Conservation (phyloP, 805 yeast genomes). For the Middelhovenomyces tepae region DNA sequence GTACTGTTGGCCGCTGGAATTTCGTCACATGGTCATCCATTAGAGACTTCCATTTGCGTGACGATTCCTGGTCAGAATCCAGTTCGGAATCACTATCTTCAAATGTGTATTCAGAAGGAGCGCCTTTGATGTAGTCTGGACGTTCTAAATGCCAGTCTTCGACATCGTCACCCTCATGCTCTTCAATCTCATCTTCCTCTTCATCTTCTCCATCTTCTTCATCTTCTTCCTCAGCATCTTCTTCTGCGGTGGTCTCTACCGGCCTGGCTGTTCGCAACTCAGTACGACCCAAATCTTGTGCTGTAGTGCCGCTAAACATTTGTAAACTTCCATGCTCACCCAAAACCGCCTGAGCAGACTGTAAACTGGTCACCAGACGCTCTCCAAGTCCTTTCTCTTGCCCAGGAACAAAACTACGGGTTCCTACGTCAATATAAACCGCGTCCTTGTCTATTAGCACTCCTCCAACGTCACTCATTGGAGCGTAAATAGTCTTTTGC, state of each 20-base stretch:
- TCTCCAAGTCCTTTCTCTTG: conserved; percentile 79
- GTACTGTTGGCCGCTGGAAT: conserved; percentile 42
- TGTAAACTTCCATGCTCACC: conserved; percentile 52
- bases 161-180: conserved; percentile 20
- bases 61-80: conserved; percentile 33
- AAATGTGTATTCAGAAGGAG: conserved; percentile 40
- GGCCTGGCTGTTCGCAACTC: conserved; percentile 51
- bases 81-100: conserved; percentile 35
- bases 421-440: conserved; percentile 80
- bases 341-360: conserved; percentile 54
- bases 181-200: conserved; percentile 15
- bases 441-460: conserved; percentile 95
- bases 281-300: too few relatives aligned
- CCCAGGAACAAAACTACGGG: conserved; percentile 46
- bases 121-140: too few relatives aligned
- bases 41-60: conserved; percentile 25
- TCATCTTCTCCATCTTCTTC: conserved; percentile 19
- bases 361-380: conserved; percentile 71
- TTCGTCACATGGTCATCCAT: conserved; percentile 48
- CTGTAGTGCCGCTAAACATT: too few relatives aligned
- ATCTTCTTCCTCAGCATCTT: conserved; percentile 41
- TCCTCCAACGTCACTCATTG: conserved; percentile 99
- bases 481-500: conserved; percentile 92
- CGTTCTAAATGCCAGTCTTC: conserved; percentile 21
- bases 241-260: conserved; percentile 20